Base-by-base conservation (phyloP, 1,284 basidiomycete species). In the Sporisorium exsertum region DNA sequence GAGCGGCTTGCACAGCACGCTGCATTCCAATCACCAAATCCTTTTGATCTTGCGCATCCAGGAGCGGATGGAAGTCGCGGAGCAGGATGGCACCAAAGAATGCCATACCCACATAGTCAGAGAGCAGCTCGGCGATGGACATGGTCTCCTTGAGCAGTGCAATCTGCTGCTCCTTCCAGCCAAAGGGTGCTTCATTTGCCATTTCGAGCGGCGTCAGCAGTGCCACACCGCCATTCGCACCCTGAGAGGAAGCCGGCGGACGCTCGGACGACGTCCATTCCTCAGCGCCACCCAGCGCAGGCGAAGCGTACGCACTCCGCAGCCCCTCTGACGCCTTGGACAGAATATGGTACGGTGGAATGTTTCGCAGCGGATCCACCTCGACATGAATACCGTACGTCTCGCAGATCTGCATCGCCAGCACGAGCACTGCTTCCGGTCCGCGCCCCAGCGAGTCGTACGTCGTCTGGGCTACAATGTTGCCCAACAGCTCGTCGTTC, bases 151-250 rank as follows among this genome's bases (percentile, higher is more conserved):
- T 90, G 40, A 98, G 89, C 33, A 96, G 90, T 33, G 93, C 93
- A 33, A 96, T 89, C 86, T 97, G 95, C 52, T 98, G 88, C 82
- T 95, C 93, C 1, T 93, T 91, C 96, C 95, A 99, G 1, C 95
- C 95, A 83, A 92, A 94, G 3, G 69, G 40, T 8, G 79, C 58
- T 51, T 81, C 80, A 29, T 63, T 52, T 9, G 67, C 64, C n/a
- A 78, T 45, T 32, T 77, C 74, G 13, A 72, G 63, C 32, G 64
- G 68, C 22, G 64, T 76, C 35, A 68, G 5, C 12, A 68, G 35
- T 15, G 68, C 52, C 1, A 49, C 55, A n/a, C 56, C 51, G 22
- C 43, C 45, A 24, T 43, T 29, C 16, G 52, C 50, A 16, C 47
- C 37, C 10, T 27, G n/a, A 20, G 40, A 27, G 6, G 42, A 15